Conservation (phyloP, 2,329 filamentous ascomycete species). For the Fusarium drepaniforme region DNA sequence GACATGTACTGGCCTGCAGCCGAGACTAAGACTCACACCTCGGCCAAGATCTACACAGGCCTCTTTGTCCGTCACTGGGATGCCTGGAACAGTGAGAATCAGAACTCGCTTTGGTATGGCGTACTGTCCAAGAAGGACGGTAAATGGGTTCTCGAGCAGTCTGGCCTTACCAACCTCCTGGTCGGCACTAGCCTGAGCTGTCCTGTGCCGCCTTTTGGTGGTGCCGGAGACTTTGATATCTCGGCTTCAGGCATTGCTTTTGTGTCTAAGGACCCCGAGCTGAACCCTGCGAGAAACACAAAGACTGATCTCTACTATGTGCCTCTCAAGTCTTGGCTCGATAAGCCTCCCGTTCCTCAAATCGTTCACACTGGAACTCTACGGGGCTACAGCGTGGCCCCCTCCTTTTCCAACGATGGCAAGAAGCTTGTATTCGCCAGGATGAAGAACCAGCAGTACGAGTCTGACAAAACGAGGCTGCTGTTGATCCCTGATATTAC, state of each 20-base stretch:
- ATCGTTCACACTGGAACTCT: constrained; percentile 67
- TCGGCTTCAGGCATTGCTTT: constrained; percentile 75
- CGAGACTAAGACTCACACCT: constrained; percentile 70
- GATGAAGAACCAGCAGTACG: constrained; percentile 83
- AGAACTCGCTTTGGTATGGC: constrained; percentile 80
- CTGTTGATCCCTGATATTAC: constrained; percentile 73
- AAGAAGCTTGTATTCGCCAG: constrained; percentile 80
- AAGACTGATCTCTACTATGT: constrained; percentile 86
- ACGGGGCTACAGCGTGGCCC: constrained; percentile 73
- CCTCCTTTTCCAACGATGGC: constrained; percentile 81
- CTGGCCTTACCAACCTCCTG: constrained; percentile 73
- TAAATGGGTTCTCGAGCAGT: constrained; percentile 56
- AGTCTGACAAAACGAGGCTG: constrained; percentile 78
- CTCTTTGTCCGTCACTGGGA: constrained; percentile 90
- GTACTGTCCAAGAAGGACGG: constrained; percentile 62
- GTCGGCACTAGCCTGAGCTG: constrained; percentile 69
- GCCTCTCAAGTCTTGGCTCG: constrained; percentile 71
- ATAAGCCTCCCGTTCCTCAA: constrained; percentile 64
- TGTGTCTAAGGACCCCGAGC: constrained; percentile 78
- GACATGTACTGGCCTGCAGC: constrained; percentile 75
- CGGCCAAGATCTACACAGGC: constrained; percentile 78
- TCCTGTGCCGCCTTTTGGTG: constrained; percentile 84
- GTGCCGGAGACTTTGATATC: constrained; percentile 84
- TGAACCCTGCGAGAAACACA: constrained; percentile 80
- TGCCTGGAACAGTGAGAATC: constrained; percentile 76